Conservation (phyloP, 495 filamentous ascomycete genomes). For the Aspergillus saccharolyticus region DNA sequence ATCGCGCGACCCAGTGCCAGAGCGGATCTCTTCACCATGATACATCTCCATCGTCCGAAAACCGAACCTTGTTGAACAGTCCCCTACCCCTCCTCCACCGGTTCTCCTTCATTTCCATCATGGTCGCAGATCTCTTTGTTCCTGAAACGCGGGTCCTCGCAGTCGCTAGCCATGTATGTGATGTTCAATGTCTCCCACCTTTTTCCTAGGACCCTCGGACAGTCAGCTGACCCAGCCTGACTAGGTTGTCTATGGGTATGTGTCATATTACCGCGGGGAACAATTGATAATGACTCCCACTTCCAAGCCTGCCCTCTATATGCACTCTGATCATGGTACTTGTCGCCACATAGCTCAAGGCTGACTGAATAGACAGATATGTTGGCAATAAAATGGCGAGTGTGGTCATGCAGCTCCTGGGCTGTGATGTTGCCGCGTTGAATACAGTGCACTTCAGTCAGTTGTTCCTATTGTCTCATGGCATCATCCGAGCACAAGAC, state of each 20-base stretch:
- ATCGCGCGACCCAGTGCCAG: slow-evolving; percentile 3
- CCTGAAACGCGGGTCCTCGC: slow-evolving; percentile 87
- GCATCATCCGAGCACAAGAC: neutral
- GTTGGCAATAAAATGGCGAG: slow-evolving; percentile 95
- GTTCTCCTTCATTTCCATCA: slow-evolving; percentile 12
- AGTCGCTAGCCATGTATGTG: slow-evolving; percentile 93
- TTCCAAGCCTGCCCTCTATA: neutral
- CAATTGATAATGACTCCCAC: neutral
- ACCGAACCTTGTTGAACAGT: neutral
- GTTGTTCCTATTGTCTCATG: slow-evolving; percentile 14
- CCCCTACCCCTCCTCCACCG: neutral
- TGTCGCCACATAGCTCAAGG: neutral
- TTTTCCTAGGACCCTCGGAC: neutral
- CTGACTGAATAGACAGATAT: slow-evolving; percentile 53
- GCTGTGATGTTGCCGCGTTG: slow-evolving; percentile 86
- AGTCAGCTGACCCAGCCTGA: slow-evolving; percentile 17
- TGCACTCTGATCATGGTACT: neutral
- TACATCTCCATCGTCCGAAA: neutral
- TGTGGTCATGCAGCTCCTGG: slow-evolving; percentile 85
- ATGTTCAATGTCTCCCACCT: neutral
- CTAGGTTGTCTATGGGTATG: slow-evolving; percentile 78
- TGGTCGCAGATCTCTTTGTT: slow-evolving; percentile 44
- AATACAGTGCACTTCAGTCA: slow-evolving; percentile 95
- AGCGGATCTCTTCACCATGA: neutral
- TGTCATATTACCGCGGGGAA: neutral